Conservation (phyloP, 306 rosid genomes). For the Inga oerstediana region DNA sequence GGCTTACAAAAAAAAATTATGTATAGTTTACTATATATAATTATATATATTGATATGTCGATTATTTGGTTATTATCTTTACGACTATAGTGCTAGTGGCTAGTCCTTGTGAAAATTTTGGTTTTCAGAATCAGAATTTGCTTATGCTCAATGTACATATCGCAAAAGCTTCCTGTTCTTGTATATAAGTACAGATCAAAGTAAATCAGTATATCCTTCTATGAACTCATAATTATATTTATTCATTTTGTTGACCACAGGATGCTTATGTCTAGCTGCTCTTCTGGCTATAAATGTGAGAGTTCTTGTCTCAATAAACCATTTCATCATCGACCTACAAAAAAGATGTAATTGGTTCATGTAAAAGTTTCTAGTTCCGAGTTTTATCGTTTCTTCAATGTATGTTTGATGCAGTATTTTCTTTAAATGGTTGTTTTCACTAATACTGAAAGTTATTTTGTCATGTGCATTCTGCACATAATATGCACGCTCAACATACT, state of each 20-base stretch:
- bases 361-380: conserved; percentile 45
- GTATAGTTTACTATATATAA: too few relatives aligned
- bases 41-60: background rate
- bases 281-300: conserved; percentile 90
- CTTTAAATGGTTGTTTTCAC: conserved; percentile 4
- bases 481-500: conserved; percentile 2
- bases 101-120: conserved; percentile 21
- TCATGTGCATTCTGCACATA: conserved; percentile 5
- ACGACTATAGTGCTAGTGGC: background rate
- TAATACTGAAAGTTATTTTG: background rate
- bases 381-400: background rate
- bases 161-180: background rate
- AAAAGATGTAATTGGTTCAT: conserved; percentile 86
- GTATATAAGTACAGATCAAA: conserved; percentile 19
- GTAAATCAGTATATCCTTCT: conserved; percentile 12
- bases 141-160: background rate
- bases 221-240: conserved; percentile 15
- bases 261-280: conserved; percentile 94
- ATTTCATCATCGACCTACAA: conserved; percentile 76
- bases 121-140: conserved; percentile 20
- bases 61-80: background rate
- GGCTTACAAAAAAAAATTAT: background rate
- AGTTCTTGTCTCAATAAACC: conserved; percentile 80
- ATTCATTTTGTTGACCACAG: conserved; percentile 47
- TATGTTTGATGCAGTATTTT: conserved; percentile 13